phyloP scores from a whole-genome alignment of 768 basidiomycete species.

The Tricholoma saponaceum region DNA sequence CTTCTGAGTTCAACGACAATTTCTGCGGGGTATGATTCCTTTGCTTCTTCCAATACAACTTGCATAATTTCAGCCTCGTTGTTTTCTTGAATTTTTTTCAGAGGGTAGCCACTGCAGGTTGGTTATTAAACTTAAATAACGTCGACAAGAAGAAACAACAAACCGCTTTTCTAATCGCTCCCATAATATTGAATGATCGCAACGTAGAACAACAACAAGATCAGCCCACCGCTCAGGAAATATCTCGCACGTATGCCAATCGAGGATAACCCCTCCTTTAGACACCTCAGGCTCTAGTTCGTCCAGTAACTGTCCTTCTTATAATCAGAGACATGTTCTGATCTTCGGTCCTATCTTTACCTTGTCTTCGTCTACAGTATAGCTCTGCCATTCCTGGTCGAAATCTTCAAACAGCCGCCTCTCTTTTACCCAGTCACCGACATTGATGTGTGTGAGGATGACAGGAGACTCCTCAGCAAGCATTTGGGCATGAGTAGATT shows the following conservation, averaged over 20 bases:
- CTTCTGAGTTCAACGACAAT: conserved; percentile 85
- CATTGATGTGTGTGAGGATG: conserved; percentile 78
- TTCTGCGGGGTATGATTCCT: conserved; percentile 78
- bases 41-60: conserved; percentile 84
- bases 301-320: conserved; percentile 65
- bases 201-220: conserved; percentile 88
- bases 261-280: conserved; percentile 78
- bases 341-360: conserved; percentile 31
- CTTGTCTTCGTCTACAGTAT: conserved; percentile 94
- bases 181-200: conserved; percentile 86
- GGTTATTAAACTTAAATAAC: conserved; percentile 1
- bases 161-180: conserved; percentile 88
- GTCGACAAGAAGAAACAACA: conserved; percentile 14
- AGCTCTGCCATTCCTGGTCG: conserved; percentile 94
- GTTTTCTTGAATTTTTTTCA: conserved; percentile 97
- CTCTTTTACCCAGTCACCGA: conserved; percentile 88
- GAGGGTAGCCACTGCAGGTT: conserved; percentile 64
- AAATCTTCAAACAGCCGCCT: conserved; percentile 76
- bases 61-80: conserved; percentile 99
- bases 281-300: conserved; percentile 73
- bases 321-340: background rate
- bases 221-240: conserved; percentile 98
- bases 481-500: conserved; percentile 89
- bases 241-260: conserved; percentile 92
- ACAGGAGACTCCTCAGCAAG: conserved; percentile 68